phyloP scores from a whole-genome alignment of 2,329 filamentous ascomycete genomes.

The Cladophialophora carrionii region DNA sequence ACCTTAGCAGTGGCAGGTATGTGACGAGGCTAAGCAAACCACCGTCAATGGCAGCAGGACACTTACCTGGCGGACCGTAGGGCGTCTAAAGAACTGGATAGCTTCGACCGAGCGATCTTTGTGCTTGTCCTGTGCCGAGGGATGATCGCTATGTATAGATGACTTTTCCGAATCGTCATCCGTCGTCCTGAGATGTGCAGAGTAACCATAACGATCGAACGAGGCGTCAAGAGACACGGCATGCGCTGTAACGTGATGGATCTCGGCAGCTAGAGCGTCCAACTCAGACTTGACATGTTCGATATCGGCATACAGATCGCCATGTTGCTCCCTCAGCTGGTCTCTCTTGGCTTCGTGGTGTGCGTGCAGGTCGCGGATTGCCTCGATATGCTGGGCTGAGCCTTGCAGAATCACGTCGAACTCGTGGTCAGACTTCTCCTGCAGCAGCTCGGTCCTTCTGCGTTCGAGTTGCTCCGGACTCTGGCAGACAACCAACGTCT shows the following conservation, averaged over 20 bases:
- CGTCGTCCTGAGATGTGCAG: slow-evolving; percentile 59
- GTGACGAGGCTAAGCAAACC: neutral
- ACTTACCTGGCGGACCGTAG: slow-evolving; percentile 59
- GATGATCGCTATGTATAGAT: slow-evolving; percentile 27
- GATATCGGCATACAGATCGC: slow-evolving; percentile 59
- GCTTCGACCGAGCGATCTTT: slow-evolving; percentile 44
- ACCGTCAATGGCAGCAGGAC: neutral
- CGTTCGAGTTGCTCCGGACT: slow-evolving; percentile 50
- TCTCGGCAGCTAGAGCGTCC: slow-evolving; percentile 56
- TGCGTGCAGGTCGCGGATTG: slow-evolving; percentile 55
- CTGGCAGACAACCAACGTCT: slow-evolving; percentile 59
- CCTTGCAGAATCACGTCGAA: slow-evolving; percentile 33
- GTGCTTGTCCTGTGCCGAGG: slow-evolving; percentile 32
- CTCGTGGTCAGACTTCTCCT: slow-evolving; percentile 16
- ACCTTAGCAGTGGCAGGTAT: neutral
- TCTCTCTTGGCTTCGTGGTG: slow-evolving; percentile 58
- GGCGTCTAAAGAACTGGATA: slow-evolving; percentile 62
- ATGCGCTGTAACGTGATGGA: slow-evolving; percentile 59
- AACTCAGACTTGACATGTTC: slow-evolving; percentile 60
- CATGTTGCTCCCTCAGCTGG: slow-evolving; percentile 55
- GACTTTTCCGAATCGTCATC: slow-evolving; percentile 41
- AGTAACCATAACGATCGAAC: slow-evolving; percentile 67
- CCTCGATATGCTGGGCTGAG: slow-evolving; percentile 38
- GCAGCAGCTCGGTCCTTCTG: slow-evolving; percentile 20
- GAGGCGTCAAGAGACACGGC: slow-evolving; percentile 61